These are phyloP conservation scores for Sporobolus alterniflorus DNA, from an alignment of 202 grass and related monocot genomes.

Conservation along the genomic window DNA sequence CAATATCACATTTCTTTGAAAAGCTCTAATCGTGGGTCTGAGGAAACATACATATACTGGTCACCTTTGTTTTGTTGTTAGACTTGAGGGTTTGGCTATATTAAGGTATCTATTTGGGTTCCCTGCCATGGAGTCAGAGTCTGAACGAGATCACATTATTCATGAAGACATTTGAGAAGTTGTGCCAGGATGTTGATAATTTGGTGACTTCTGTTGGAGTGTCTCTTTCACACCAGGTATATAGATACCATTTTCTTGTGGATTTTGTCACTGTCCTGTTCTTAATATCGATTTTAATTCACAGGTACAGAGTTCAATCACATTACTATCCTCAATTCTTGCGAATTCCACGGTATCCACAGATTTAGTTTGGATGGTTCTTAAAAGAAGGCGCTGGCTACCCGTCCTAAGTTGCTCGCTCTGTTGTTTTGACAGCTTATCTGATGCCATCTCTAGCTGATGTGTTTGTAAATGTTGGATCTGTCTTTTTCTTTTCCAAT, in stretches of 20 bases:
- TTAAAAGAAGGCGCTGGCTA: conserved; percentile 51
- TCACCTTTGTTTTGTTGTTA: conserved; percentile 45
- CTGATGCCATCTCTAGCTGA: conserved; percentile 61
- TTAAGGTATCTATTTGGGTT: conserved; percentile 86
- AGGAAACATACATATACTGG: conserved; percentile 19
- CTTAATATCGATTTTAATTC: conserved; percentile 33
- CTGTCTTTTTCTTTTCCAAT: conserved; percentile 65
- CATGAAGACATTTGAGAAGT: conserved; percentile 60
- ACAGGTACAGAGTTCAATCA: conserved; percentile 67
- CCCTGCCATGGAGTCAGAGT: conserved; percentile 46
- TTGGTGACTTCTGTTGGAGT: conserved; percentile 53
- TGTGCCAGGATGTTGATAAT: conserved; percentile 43
- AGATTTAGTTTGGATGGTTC: conserved; percentile 46
- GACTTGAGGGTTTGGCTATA: conserved; percentile 69
- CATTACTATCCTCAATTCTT: conserved; percentile 60
- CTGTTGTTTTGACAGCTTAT: conserved; percentile 70
- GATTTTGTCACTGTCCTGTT: conserved; percentile 46
- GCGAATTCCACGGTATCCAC: conserved; percentile 37
- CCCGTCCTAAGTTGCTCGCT: conserved; percentile 47
- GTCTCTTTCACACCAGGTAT: conserved; percentile 66
- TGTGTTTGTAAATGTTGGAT: conserved; percentile 43
- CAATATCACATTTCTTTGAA: too few relatives aligned
- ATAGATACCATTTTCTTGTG: conserved; percentile 12
- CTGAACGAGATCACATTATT: conserved; percentile 53
- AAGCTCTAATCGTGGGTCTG: neutral